phyloP scores from a whole-genome alignment of 345 rosid genomes.

The Eucalyptus rudis region DNA sequence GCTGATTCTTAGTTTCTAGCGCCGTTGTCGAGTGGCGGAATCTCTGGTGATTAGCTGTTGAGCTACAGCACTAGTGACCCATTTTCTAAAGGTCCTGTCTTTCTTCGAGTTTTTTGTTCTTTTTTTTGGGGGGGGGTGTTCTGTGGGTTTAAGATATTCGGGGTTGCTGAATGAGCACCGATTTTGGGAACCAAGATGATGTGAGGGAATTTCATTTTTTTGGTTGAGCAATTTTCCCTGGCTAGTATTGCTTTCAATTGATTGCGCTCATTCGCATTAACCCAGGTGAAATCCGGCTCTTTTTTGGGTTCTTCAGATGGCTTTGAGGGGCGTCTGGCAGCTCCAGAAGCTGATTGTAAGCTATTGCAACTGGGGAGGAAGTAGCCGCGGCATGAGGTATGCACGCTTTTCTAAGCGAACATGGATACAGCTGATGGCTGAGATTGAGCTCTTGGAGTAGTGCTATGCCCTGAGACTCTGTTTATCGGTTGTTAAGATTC shows the following conservation, averaged over 20 bases:
- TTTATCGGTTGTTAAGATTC: neutral
- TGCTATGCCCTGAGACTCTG: neutral
- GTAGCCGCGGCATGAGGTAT: slow-evolving; percentile 84
- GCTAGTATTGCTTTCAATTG: neutral
- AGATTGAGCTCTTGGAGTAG: neutral
- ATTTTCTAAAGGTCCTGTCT: neutral
- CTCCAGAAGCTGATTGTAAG: slow-evolving; percentile 74
- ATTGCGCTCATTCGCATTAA: neutral
- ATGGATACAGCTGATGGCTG: neutral
- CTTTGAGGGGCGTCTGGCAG: slow-evolving; percentile 84
- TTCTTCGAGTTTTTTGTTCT: too few species aligned
- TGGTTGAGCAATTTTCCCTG: neutral
- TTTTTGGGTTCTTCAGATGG: slow-evolving; percentile 24
- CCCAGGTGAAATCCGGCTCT: neutral
- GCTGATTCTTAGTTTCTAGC: neutral
- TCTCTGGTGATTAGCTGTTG: neutral
- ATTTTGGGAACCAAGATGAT: neutral
- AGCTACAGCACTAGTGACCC: neutral
- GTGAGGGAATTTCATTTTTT: neutral
- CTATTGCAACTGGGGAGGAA: slow-evolving; percentile 90
- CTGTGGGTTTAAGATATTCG: neutral
- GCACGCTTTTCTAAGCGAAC: neutral
- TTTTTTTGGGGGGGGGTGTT: neutral
- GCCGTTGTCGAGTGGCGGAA: neutral
- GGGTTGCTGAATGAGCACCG: neutral